Percentiles rank a stretch among this genome's conserved stretches.
Conservation (phyloP, 2,329 filamentous ascomycete species). For the Stenocarpella maydis region DNA sequence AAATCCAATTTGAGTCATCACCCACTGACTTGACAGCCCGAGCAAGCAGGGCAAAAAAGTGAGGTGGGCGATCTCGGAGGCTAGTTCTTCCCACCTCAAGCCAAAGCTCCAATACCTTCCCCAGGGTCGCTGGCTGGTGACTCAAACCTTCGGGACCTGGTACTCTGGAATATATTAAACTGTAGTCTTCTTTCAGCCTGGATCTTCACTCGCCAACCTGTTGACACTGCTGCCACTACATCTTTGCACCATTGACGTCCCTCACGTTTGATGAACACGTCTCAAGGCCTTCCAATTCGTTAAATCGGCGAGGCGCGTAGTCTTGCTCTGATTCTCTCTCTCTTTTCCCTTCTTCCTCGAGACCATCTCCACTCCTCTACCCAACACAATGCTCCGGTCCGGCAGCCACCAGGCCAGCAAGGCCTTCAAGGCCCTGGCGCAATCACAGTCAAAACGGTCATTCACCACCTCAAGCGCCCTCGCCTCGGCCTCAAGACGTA, state of each 20-base stretch:
- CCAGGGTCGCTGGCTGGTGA: neutral
- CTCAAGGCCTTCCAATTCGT: neutral
- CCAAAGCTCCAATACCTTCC: too few relatives aligned
- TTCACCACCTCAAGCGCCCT: constrained; percentile 52
- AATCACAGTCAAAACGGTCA: constrained; percentile 44
- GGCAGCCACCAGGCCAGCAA: constrained; percentile 53
- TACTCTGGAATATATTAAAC: constrained; percentile 4
- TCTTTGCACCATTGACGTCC: constrained; percentile 9
- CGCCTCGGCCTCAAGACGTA: constrained; percentile 47
- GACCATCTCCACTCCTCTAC: constrained; percentile 26
- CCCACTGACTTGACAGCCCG: constrained; percentile 8
- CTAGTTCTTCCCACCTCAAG: constrained; percentile 10
- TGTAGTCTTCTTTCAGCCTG: constrained; percentile 16
- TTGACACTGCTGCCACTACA: neutral
- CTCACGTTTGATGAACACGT: constrained; percentile 15
- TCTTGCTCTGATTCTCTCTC: constrained; percentile 20
- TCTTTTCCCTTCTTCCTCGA: constrained; percentile 21
- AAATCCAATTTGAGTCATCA: constrained; percentile 16
- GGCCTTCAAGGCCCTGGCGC: constrained; percentile 49
- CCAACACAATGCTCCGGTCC: constrained; percentile 55
- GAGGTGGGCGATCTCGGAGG: constrained; percentile 22
- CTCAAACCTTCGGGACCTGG: constrained; percentile 6
- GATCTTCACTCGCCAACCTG: constrained; percentile 4
- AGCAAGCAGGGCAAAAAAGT: neutral
- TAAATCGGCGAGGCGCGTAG: neutral